Conservation (phyloP, 1,284 basidiomycete species). For the Bjerkandera adusta region DNA sequence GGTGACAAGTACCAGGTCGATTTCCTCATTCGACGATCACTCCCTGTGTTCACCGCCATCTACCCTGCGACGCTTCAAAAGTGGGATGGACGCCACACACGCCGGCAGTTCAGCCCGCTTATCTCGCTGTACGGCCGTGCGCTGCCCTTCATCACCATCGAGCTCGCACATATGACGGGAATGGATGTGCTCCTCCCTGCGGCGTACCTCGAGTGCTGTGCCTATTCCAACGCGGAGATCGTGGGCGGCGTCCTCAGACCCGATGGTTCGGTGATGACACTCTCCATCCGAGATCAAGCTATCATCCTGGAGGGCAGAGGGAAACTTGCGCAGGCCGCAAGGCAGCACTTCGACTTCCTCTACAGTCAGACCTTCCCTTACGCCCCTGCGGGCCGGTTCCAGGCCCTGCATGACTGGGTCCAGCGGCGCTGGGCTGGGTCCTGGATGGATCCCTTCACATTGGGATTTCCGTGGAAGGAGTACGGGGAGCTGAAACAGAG, state of each 20-base stretch:
- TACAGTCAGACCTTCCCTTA: neutral
- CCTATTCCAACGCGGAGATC: conserved; percentile 8
- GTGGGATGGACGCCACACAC: conserved; percentile 3
- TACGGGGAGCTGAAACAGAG: neutral
- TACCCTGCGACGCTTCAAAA: conserved; percentile 7
- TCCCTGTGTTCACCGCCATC: conserved; percentile 9
- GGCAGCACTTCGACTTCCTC: neutral
- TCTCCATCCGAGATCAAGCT: conserved; percentile 1
- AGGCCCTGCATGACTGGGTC: neutral
- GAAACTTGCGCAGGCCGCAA: neutral
- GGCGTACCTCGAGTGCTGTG: conserved; percentile 9
- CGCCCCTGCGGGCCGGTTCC: neutral
- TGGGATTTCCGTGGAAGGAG: neutral
- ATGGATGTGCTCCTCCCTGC: conserved; percentile 9
- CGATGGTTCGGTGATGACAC: neutral
- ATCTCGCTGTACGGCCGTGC: conserved; percentile 1
- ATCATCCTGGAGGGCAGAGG: conserved; percentile 3
- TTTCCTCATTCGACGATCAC: conserved; percentile 4
- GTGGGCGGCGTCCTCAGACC: conserved; percentile 1
- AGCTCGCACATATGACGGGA: conserved; percentile 2
- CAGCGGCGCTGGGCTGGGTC: neutral
- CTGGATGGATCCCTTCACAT: neutral
- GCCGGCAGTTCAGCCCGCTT: conserved; percentile 6
- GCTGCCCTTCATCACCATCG: conserved; percentile 3
- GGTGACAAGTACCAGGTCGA: conserved; percentile 9